Evolutionary conservation across 148 eudicot species (phyloP).

Genomic region (Nepenthes gracilis): DNA sequence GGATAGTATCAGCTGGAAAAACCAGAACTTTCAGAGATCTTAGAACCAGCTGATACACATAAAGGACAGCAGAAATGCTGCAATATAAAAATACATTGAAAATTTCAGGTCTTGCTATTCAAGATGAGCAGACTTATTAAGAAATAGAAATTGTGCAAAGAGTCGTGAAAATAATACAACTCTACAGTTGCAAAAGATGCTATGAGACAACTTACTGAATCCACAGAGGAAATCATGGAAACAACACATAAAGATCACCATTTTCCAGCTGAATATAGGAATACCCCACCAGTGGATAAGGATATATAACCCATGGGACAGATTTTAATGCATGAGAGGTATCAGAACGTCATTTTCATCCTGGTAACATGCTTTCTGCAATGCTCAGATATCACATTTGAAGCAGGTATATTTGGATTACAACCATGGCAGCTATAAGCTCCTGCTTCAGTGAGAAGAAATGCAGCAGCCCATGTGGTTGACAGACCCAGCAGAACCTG

Average conservation of each 20-base stretch:
- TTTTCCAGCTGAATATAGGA: conserved; percentile 80
- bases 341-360: conserved; percentile 87
- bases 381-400: conserved; percentile 75
- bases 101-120: no score
- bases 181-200: background rate
- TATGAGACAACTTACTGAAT: conserved; percentile 60
- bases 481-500: conserved; percentile 91
- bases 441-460: conserved; percentile 88
- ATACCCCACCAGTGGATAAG: conserved; percentile 95
- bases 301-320: conserved; percentile 94
- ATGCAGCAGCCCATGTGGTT: conserved; percentile 80
- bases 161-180: background rate
- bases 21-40: no score
- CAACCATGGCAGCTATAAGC: conserved; percentile 80
- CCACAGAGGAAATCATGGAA: conserved; percentile 76
- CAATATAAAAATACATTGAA: no score
- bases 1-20: no score
- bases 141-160: background rate
- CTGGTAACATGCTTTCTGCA: conserved; percentile 72
- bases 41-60: no score
- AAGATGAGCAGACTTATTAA: no score
- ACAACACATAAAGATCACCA: conserved; percentile 96
- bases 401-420: conserved; percentile 67
- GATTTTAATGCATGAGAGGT: conserved; percentile 78
- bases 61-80: no score